A percentile compares a stretch with the other conserved stretches of the same genome.
Evolutionary conservation across 2,329 filamentous ascomycete genomes (phyloP).

Genomic region (Alternaria triticimaculans): DNA sequence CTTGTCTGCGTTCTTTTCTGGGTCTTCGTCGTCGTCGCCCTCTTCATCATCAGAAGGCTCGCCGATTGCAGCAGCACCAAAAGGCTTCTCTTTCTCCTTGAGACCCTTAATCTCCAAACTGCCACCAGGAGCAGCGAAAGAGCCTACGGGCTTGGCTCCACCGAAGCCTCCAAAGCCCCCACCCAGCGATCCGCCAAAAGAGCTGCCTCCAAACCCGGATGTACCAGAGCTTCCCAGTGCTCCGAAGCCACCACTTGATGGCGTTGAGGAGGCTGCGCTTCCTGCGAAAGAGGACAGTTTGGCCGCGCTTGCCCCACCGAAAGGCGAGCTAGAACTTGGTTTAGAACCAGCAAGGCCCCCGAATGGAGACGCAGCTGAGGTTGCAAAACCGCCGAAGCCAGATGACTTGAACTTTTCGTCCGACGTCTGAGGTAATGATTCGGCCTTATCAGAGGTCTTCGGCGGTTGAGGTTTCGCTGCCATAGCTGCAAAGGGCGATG

Average conservation of each 20-base stretch:
- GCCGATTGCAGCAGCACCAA: constrained; percentile 74
- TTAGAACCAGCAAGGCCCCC: constrained; percentile 28
- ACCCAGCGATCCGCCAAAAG: constrained; percentile 53
- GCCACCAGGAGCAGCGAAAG: constrained; percentile 69
- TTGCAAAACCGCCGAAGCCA: constrained; percentile 53
- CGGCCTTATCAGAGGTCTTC: constrained; percentile 23
- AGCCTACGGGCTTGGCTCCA: constrained; percentile 57
- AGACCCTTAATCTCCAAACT: constrained; percentile 55
- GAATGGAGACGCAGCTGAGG: constrained; percentile 47
- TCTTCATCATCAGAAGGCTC: constrained; percentile 63
- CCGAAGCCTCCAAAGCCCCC: constrained; percentile 39
- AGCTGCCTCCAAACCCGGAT: constrained; percentile 44
- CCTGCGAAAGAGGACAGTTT: constrained; percentile 40
- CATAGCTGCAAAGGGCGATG: constrained; percentile 58
- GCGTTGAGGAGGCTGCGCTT: constrained; percentile 20
- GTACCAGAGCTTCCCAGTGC: constrained; percentile 40
- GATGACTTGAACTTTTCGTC: constrained; percentile 60
- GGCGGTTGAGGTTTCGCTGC: constrained; percentile 44
- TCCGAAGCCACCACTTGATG: constrained; percentile 40
- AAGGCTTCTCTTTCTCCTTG: constrained; percentile 71
- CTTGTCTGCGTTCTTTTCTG: constrained; percentile 35
- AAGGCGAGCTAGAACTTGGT: constrained; percentile 40
- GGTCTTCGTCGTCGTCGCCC: constrained; percentile 51
- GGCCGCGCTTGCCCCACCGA: constrained; percentile 39
- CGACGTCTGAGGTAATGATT: constrained; percentile 48